Evolutionary conservation across 148 eudicot species (phyloP).

Genomic region (Cornus kousa): DNA sequence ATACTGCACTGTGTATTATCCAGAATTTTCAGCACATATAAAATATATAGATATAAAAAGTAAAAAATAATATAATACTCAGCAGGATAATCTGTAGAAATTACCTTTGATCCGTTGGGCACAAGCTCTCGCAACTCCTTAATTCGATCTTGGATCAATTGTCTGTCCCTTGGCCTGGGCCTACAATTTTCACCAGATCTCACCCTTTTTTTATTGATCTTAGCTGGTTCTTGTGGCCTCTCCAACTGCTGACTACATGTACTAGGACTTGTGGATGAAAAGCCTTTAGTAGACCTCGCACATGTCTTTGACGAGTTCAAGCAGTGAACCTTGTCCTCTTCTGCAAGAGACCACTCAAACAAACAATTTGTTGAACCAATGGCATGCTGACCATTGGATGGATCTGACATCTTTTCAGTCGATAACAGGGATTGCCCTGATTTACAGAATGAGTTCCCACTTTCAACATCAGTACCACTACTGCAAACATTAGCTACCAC

Average conservation of each 20-base stretch:
- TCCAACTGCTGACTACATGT: slow-evolving; percentile 49
- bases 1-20: slow-evolving; percentile 77
- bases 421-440: slow-evolving; percentile 54
- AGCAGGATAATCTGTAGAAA: not conserved
- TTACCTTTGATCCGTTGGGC: slow-evolving; percentile 92
- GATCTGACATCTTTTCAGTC: slow-evolving; percentile 51
- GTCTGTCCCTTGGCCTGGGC: slow-evolving; percentile 97
- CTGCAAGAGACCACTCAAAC: slow-evolving; percentile 47
- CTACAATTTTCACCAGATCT: slow-evolving; percentile 83
- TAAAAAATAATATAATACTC: not conserved
- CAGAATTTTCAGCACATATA: slow-evolving; percentile 24
- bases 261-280: slow-evolving; percentile 45
- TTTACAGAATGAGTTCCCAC: slow-evolving; percentile 35
- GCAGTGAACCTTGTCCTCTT: slow-evolving; percentile 40
- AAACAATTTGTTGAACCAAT: slow-evolving; percentile 55
- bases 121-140: slow-evolving; percentile 85
- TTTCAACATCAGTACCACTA: slow-evolving; percentile 29
- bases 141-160: slow-evolving; percentile 89
- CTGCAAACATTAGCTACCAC: slow-evolving; percentile 66
- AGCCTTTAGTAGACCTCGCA: slow-evolving; percentile 41
- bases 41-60: not conserved
- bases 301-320: slow-evolving; percentile 46
- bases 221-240: slow-evolving; percentile 44
- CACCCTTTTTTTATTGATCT: slow-evolving; percentile 66
- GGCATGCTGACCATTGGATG: slow-evolving; percentile 42